Conservation (phyloP, 75 land plant genomes). For the Pseudotsuga menziesii region DNA sequence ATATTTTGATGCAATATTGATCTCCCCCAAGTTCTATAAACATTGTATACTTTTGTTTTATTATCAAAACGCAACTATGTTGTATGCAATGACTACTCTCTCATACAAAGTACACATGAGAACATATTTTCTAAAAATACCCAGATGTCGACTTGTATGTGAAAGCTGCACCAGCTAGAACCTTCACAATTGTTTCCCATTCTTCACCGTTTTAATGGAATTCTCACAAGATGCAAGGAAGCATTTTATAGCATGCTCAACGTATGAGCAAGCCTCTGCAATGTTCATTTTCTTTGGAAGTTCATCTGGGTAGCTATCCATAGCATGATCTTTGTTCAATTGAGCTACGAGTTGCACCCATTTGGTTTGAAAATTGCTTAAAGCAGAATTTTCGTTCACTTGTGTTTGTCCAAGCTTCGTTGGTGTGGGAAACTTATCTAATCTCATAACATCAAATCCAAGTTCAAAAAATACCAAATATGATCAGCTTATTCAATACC, state of each 20-base stretch:
- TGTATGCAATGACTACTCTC: no score
- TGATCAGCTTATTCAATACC: no score
- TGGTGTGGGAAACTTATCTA: conserved; percentile 52
- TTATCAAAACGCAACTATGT: no score
- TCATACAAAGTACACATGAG: no score
- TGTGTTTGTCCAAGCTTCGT: conserved; percentile 45
- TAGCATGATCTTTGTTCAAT: conserved; percentile 41
- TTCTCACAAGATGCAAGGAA: conserved; percentile 52
- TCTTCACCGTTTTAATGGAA: conserved; percentile 56
- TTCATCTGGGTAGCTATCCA: conserved; percentile 34
- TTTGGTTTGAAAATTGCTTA: conserved; percentile 86
- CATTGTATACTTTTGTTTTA: no score
- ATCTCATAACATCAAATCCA: no score
- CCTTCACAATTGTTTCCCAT: neutral
- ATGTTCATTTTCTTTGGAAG: conserved; percentile 57
- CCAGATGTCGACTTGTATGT: no score
- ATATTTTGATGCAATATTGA: no score
- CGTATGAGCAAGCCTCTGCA: conserved; percentile 46
- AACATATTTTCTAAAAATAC: no score
- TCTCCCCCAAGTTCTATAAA: no score
- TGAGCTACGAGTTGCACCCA: conserved; percentile 74
- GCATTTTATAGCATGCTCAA: conserved; percentile 43
- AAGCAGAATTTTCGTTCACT: conserved; percentile 34
- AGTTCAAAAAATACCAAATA: no score
- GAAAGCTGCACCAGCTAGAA: no score